Percentiles rank a stretch among this genome's conserved stretches.
Conservation (phyloP, 768 basidiomycete genomes). For the Trametes meyenii region DNA sequence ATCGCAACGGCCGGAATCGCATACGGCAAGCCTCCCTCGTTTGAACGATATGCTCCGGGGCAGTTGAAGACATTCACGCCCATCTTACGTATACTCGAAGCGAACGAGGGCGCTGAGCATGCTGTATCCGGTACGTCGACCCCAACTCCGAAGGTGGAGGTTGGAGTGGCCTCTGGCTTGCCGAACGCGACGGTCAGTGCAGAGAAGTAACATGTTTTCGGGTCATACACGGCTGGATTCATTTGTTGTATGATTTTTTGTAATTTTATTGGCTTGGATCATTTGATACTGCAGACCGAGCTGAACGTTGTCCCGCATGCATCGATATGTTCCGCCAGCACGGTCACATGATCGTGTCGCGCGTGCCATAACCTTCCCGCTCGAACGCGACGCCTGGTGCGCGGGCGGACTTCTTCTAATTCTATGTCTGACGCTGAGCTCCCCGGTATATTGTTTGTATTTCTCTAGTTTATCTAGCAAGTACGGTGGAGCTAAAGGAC, state of each 20-base stretch:
- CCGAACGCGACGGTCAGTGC: not conserved
- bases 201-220: not conserved
- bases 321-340: not conserved
- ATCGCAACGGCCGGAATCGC: slow-evolving; percentile 71
- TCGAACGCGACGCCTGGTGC: not conserved
- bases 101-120: not conserved
- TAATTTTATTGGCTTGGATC: not conserved
- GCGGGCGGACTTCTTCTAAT: not conserved
- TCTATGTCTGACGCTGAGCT: too few species aligned
- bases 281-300: too few species aligned
- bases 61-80: slow-evolving; percentile 40
- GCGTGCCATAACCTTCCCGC: not conserved
- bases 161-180: slow-evolving; percentile 7
- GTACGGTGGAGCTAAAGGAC: not conserved
- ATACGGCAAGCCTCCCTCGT: slow-evolving; percentile 52
- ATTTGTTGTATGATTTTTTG: not conserved
- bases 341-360: slow-evolving; percentile 9
- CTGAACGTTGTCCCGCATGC: too few species aligned
- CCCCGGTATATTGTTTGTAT: too few species aligned
- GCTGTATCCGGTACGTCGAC: slow-evolving; percentile 22
- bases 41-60: slow-evolving; percentile 58
- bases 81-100: slow-evolving; percentile 26
- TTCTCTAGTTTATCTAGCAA: too few species aligned
- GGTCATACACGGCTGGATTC: not conserved
- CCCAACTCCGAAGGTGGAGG: slow-evolving; percentile 18